Evolutionary conservation across 1,139 yeast species (phyloP).

Genomic region (Suhomyces bolitotheri): DNA sequence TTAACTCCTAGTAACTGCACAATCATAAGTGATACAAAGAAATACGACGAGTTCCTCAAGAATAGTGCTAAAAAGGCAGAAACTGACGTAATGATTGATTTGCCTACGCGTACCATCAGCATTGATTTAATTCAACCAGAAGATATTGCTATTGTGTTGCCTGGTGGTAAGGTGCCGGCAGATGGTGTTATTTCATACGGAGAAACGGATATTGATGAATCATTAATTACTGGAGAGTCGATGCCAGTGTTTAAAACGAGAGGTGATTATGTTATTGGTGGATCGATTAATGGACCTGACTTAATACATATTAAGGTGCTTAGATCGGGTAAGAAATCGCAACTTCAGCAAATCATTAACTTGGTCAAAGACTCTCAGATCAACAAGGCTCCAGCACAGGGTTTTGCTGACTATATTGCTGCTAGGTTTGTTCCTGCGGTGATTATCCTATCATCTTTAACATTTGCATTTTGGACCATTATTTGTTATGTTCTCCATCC

Average conservation of each 20-base stretch:
- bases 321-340: conserved; percentile 78
- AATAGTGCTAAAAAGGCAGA: conserved; percentile 9
- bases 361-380: conserved; percentile 90
- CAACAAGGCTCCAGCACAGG: conserved; percentile 85
- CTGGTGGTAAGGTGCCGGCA: conserved; percentile 89
- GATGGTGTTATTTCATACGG: conserved; percentile 85
- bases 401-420: conserved; percentile 83
- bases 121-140: conserved; percentile 75
- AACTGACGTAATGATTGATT: conserved; percentile 14
- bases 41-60: conserved; percentile 25
- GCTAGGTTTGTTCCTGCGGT: conserved; percentile 84
- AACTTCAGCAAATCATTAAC: conserved; percentile 80
- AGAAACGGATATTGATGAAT: conserved; percentile 80
- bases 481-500: conserved; percentile 35
- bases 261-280: conserved; percentile 78
- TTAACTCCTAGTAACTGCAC: conserved; percentile 78
- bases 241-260: conserved; percentile 62
- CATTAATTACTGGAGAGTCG: conserved; percentile 89
- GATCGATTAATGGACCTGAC: conserved; percentile 84
- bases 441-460: conserved; percentile 56
- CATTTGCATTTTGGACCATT: conserved; percentile 69
- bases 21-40: conserved; percentile 48
- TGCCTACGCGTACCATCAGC: conserved; percentile 41
- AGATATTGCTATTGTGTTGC: conserved; percentile 75
- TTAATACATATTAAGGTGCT: conserved; percentile 67